Evolutionary conservation across 148 eudicot species (phyloP), one percentile per base, ranked within the genome.

Genomic region (Spergularia bocconei): DNA sequence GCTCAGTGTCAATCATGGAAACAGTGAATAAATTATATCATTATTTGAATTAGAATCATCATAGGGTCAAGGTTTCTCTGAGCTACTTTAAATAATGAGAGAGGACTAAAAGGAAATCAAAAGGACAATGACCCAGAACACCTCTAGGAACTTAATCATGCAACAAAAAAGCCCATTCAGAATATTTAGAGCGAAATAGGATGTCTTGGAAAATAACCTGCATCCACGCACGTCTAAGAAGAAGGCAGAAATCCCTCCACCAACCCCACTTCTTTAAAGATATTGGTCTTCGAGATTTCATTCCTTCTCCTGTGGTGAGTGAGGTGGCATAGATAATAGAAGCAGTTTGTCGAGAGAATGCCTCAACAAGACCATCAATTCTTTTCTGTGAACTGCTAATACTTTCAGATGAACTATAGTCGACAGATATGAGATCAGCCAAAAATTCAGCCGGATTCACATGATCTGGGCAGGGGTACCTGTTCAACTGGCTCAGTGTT

Each of bases 161-260:
- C 51, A 59, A 29, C 55, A 67, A 17, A 29, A 67, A 29, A 74
- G 11, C 47, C 65, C 60, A 47, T 69, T 48, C 4, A 69, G 25
- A 69, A 23, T 51, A 29, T 36, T 15, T 66, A 66, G 62, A 21
- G 65, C 14, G 47, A 53, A 13, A n/a, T 23, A 60, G 15, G 76
- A 41, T 44, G 61, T 52, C 25, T 65, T 52, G 19, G 47, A 76
- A 60, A 79, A 38, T 21, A 39, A 92, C 99, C 97, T 96, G 99
- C 98, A 92, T 88, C 99, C 99, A 96, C 15, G 99, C 99, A 80
- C 99, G 99, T 85, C 82, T 89, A 65, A 96, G 88, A 69, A 96
- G 99, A 73, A 96, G 83, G 75, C 80, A 63, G 77, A 96, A 96
- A 75, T 96, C 94, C 84, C 86, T 93, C 94, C 97, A 92, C 98